Base-by-base conservation (phyloP, 768 basidiomycete genomes). In the Kwoniella sp. region DNA sequence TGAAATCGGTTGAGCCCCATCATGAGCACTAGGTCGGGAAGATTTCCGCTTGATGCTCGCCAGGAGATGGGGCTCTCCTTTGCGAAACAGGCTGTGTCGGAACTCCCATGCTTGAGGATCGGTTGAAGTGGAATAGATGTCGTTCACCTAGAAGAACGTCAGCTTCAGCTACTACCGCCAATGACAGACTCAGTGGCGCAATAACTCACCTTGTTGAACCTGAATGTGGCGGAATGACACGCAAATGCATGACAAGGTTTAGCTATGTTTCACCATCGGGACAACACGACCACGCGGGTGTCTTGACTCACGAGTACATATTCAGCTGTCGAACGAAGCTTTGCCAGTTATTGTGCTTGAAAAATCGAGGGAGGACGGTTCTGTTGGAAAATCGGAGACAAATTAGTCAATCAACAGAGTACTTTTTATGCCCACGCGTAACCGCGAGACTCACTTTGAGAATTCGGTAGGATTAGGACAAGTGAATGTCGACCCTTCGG, bases 261-360 rank as follows among this genome's bases (percentile, higher is more conserved):
- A 24, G 15, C 21, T 49, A 3, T 12, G 10, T 29, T n/a, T 29
- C 33, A 27, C 49, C 29, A 24, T 25, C 33, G 33, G 33, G 33
- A 33, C 33, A 33, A 13, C 33, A n/a, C n/a, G n/a, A n/a, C n/a
- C n/a, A n/a, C n/a, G n/a, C n/a, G n/a, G 33, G 13, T 33, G 33
- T 33, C 33, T 33, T n/a, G n/a, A 74, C 74, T 71, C 64, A 92
- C 58, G 91, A 91, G 80, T 94, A 96, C 90, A 93, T 93, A 84
- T 94, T 96, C 69, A 94, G 84, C 77, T 96, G 92, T 15, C 92
- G 85, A 19, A 94, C 92, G 71, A 96, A 96, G 33, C 89, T 90
- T 61, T 86, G 86, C 81, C 96, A 98, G 79, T 95, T 96, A 65
- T 89, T 88, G 82, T 98, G 96, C 79, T 99, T 99, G 87, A 97